These are phyloP conservation scores for Aspergillus amoenus DNA, from an alignment of 2,329 filamentous ascomycete species.

Conservation along the genomic window DNA sequence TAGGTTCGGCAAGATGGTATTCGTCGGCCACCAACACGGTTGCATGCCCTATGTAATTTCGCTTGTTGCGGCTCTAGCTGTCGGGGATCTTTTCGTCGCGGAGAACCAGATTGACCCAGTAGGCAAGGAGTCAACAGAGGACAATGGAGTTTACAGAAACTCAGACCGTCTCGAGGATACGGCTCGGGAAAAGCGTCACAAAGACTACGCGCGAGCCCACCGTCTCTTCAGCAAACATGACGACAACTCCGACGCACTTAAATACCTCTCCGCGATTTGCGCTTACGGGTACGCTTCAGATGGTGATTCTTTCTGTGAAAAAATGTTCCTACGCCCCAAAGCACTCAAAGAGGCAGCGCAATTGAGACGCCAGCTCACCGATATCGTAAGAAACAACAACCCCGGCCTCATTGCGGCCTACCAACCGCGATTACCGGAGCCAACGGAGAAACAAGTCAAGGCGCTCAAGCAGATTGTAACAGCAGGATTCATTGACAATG, in stretches of 20 bases:
- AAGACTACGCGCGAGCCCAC: constrained; percentile 69
- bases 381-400: constrained; percentile 74
- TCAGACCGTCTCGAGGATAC: constrained; percentile 72
- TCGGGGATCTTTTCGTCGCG: constrained; percentile 81
- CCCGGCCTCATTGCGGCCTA: constrained; percentile 47
- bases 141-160: constrained; percentile 53
- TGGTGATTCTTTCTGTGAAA: constrained; percentile 70
- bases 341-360: constrained; percentile 82
- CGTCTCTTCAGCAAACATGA: constrained; percentile 78
- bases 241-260: constrained; percentile 81
- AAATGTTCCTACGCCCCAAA: constrained; percentile 84
- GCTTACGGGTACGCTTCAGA: constrained; percentile 74
- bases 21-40: constrained; percentile 78
- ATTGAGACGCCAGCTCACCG: constrained; percentile 77
- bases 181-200: constrained; percentile 63
- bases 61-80: constrained; percentile 82
- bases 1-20: constrained; percentile 86
- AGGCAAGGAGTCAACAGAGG: constrained; percentile 39
- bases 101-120: constrained; percentile 72
- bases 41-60: constrained; percentile 85
- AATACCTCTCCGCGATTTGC: constrained; percentile 82
- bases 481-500: constrained; percentile 88
- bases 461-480: constrained; percentile 89
- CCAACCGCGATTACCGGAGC: constrained; percentile 54
- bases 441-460: constrained; percentile 68